Evolutionary conservation across 768 basidiomycete genomes (phyloP), one percentile per base, ranked within the genome.

Genomic region (Mycena latifolia): DNA sequence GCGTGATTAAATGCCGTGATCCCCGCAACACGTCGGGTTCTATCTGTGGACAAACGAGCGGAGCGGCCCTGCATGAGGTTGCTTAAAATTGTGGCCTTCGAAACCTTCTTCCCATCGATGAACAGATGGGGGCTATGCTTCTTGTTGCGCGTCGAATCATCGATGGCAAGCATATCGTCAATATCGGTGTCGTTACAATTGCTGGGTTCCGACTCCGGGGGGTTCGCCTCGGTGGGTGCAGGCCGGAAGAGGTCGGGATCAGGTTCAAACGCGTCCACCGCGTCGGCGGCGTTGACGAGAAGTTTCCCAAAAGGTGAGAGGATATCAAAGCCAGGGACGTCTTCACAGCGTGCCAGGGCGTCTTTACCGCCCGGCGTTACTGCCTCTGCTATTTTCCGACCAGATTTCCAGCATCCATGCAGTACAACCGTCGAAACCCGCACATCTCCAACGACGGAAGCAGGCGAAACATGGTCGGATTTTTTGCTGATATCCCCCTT

Each of bases 381-480:
- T n/a, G n/a, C n/a, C n/a, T n/a, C n/a, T n/a, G n/a, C n/a, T n/a
- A n/a, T n/a, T n/a, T n/a, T n/a, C n/a, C n/a, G n/a, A n/a, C 37
- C 15, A 3, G n/a, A n/a, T n/a, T n/a, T 37, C 15, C 37, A 37
- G 37, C 37, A 37, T 11, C 9, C 31, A 11, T 33, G 31, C 5
- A 37, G 37, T 5, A n/a, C 20, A 20, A 46, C 45, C 2, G 22
- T 12, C 4, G 29, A 50, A 8, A 82, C 71, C 2, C 59, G 50
- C 7, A 77, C 70, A 59, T 81, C 73, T 0, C 80, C 80, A 17
- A 58, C 39, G 79, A 78, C 81, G 7, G 75, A 77, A 18, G 69
- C 67, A 4, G 80, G 80, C 20, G 75, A 76, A 37, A 81, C 71
- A 50, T 82, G 80, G 67, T 82, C 80, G 14, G 71, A 69, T 0